These are phyloP conservation scores for Xylaria sp. DNA, from an alignment of 2,329 filamentous ascomycete genomes.

Conservation along the genomic window DNA sequence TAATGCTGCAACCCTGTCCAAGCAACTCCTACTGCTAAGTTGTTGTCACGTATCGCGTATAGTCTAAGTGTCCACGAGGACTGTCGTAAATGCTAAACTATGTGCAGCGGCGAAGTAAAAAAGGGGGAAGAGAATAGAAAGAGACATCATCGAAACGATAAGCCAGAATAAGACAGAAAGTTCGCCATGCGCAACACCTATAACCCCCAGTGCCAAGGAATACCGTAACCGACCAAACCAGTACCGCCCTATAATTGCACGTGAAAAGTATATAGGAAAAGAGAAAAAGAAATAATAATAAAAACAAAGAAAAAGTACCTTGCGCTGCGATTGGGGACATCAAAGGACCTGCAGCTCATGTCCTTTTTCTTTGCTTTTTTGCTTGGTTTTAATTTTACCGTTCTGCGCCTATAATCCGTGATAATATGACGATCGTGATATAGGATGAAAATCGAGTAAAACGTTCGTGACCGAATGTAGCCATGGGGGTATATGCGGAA, in stretches of 20 bases:
- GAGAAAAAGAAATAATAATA: constrained; percentile 7
- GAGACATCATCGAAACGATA: neutral
- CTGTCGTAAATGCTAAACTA: constrained; percentile 35
- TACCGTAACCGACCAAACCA: constrained; percentile 28
- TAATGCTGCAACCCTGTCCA: constrained; percentile 40
- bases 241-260: constrained; percentile 24
- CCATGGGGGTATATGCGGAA: constrained; percentile 37
- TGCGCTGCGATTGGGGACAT: constrained; percentile 19
- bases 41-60: constrained; percentile 41
- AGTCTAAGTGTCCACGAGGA: constrained; percentile 36
- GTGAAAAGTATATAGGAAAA: neutral
- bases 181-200: constrained; percentile 29
- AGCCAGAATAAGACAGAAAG: constrained; percentile 17
- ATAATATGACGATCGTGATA: constrained; percentile 37
- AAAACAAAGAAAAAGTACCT: constrained; percentile 12
- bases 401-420: constrained; percentile 32
- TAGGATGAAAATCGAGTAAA: constrained; percentile 39
- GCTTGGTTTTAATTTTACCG: constrained; percentile 32
- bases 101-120: constrained; percentile 23
- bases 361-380: constrained; percentile 31
- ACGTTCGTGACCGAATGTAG: constrained; percentile 36
- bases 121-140: neutral
- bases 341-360: constrained; percentile 18
- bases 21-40: constrained; percentile 34
- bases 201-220: constrained; percentile 9